Base-by-base conservation (phyloP, 805 yeast species). In the Candida suzukii region DNA sequence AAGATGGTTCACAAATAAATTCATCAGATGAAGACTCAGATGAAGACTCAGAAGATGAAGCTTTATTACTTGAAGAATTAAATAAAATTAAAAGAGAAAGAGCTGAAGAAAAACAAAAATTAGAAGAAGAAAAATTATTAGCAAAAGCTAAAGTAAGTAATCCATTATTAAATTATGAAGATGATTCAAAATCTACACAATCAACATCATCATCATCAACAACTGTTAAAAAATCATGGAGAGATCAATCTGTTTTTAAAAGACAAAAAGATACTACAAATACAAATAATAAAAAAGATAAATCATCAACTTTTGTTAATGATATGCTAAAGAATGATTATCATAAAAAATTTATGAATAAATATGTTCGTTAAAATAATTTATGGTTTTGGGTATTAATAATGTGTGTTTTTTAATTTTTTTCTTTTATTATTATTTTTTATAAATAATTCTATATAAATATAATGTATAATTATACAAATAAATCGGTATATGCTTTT, bases 331-430 rank as follows among this genome's bases (percentile, higher is more conserved):
- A 60, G 35, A 66, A 70, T 37, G 64, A 63, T 13, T 67, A 63
- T 41, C 75, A 71, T 48, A 56, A 58, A 36, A 60, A 63, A 21
- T 71, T 71, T 41, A 56, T 71, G 56, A 60, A 66, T 39, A 64
- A 59, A 40, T 67, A 58, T 47, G 53, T 69, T 16, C 62, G 51
- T 41, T 70, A 46, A 45, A 24, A 24, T 24, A n/a, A n/a, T n/a
- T n/a, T n/a, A n/a, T n/a, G n/a, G n/a, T n/a, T n/a, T 27, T 30
- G 18, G n/a, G n/a, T n/a, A n/a, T n/a, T n/a, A n/a, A n/a, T n/a
- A n/a, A 16, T 11, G 7, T 30, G 12, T 30, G 9, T 30, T 30
- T 30, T 18, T 7, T 30, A 16, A 16, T 30, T 30, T 4, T 22
- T 4, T 13, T 11, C 22, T 27, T 11, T 11, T 25, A 35, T n/a